These are phyloP conservation scores for Wallacemonas collosoma DNA, from an alignment of 208 protist species.

Conservation along the genomic window DNA sequence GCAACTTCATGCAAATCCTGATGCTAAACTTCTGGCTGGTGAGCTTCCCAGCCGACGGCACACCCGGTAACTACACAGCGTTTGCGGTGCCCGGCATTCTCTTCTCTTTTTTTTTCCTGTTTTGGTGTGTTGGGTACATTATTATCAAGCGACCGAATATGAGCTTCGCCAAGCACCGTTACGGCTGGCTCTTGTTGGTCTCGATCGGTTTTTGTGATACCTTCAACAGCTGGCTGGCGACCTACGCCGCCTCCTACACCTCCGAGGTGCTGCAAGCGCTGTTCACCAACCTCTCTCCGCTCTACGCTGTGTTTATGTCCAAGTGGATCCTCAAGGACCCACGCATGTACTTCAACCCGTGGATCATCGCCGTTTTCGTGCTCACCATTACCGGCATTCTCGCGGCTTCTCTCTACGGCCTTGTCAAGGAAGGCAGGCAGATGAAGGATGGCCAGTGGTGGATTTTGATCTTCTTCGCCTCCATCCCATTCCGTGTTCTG, in stretches of 20 bases:
- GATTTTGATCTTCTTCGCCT: conserved; percentile 81
- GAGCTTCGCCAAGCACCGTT: conserved; percentile 44
- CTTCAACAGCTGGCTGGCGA: conserved; percentile 75
- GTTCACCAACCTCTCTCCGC: conserved; percentile 66
- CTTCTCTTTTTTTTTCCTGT: conserved; percentile 62
- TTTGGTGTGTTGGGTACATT: conserved; percentile 55
- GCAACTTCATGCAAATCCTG: conserved; percentile 84
- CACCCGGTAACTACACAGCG: conserved; percentile 73
- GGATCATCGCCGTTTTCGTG: conserved; percentile 57
- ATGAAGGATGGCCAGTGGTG: conserved; percentile 59
- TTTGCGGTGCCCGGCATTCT: conserved; percentile 69
- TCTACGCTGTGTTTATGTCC: conserved; percentile 73
- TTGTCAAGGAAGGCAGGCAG: conserved; percentile 36
- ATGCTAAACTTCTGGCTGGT: conserved; percentile 87
- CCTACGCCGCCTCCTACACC: conserved; percentile 79
- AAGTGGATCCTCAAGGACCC: conserved; percentile 79
- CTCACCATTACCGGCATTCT: conserved; percentile 69
- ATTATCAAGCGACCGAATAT: conserved; percentile 53
- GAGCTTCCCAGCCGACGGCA: conserved; percentile 59
- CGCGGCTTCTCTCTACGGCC: conserved; percentile 51
- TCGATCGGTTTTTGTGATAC: conserved; percentile 72
- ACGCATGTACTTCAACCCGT: conserved; percentile 63
- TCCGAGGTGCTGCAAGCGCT: conserved; percentile 80
- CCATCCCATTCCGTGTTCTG: conserved; percentile 67
- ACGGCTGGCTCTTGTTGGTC: conserved; percentile 53